phyloP scores from a whole-genome alignment of 345 rosid species.

The Stellera chamaejasme region DNA sequence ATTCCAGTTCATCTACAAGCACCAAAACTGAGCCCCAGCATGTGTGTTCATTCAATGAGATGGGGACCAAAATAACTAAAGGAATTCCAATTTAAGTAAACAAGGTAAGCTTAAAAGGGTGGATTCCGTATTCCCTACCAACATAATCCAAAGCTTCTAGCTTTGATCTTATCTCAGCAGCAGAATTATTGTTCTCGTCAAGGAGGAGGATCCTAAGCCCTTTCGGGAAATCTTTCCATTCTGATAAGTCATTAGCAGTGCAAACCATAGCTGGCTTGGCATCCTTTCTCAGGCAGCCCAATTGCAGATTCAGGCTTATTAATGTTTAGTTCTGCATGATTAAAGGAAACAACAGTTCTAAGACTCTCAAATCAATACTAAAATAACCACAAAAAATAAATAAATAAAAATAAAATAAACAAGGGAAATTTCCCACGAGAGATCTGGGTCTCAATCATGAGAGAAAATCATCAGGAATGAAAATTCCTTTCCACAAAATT shows the following conservation, averaged over 20 bases:
- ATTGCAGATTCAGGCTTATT: constrained; percentile 17
- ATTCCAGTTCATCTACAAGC: constrained; percentile 6
- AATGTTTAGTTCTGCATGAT: constrained; percentile 25
- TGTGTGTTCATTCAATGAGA: constrained; percentile 13
- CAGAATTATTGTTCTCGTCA: constrained; percentile 43
- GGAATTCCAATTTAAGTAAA: constrained; percentile 10
- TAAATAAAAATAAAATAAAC: too few species aligned
- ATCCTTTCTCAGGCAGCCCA: constrained; percentile 72
- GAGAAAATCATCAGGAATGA: too few species aligned
- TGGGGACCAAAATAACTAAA: constrained; percentile 8
- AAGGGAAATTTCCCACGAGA: too few species aligned
- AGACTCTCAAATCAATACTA: too few species aligned
- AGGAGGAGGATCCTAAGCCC: constrained; percentile 93
- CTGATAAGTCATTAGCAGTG: constrained; percentile 71
- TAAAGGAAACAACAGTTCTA: constrained; percentile 4
- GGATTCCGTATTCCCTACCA: constrained; percentile 40
- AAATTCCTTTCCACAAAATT: too few species aligned
- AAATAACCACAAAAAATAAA: too few species aligned
- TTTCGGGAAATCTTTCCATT: constrained; percentile 90
- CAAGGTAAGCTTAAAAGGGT: constrained; percentile 5
- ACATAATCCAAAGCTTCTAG: constrained; percentile 88
- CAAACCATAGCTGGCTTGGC: constrained; percentile 97
- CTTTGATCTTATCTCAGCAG: constrained; percentile 55
- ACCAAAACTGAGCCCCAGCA: constrained; percentile 1
- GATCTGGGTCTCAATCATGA: too few species aligned